Conservation (phyloP, 1,284 basidiomycete species). For the Ustilago nuda region DNA sequence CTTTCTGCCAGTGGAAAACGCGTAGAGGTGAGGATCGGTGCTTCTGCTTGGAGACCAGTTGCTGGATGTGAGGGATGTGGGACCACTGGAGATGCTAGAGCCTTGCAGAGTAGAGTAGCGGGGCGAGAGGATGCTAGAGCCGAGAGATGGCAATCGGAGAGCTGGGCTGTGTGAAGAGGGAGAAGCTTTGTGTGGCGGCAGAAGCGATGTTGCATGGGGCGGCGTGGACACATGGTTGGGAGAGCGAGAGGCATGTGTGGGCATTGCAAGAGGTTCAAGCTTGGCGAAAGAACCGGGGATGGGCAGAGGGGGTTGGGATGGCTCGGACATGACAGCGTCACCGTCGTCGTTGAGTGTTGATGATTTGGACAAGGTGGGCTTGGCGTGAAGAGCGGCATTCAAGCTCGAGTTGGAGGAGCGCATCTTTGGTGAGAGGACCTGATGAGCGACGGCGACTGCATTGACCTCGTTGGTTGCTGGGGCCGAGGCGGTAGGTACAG, state of each 20-base stretch:
- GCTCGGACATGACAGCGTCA: slow-evolving; percentile 57
- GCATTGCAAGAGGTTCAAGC: slow-evolving; percentile 24
- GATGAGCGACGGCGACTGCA: slow-evolving; percentile 31
- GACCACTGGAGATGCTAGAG: slow-evolving; percentile 55
- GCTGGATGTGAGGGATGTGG: slow-evolving; percentile 48
- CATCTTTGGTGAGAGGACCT: slow-evolving; percentile 33
- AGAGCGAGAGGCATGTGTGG: slow-evolving; percentile 51
- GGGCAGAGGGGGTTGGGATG: slow-evolving; percentile 45
- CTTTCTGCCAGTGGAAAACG: slow-evolving; percentile 51
- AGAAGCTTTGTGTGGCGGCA: slow-evolving; percentile 29
- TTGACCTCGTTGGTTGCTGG: slow-evolving; percentile 44
- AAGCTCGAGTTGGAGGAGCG: slow-evolving; percentile 47
- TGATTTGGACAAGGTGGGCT: slow-evolving; percentile 2
- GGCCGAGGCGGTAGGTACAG: slow-evolving; percentile 45
- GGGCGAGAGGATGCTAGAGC: slow-evolving; percentile 47
- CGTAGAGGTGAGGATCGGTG: slow-evolving; percentile 55
- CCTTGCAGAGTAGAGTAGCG: slow-evolving; percentile 43
- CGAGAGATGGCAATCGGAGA: slow-evolving; percentile 46
- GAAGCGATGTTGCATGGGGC: slow-evolving; percentile 54
- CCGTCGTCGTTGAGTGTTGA: slow-evolving; percentile 33
- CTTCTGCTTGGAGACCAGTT: slow-evolving; percentile 53
- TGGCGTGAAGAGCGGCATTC: slow-evolving; percentile 36
- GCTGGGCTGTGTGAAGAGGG: slow-evolving; percentile 29
- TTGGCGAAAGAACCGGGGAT: slow-evolving; percentile 46
- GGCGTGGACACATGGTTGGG: slow-evolving; percentile 63